phyloP scores from a whole-genome alignment of 2,329 filamentous ascomycete genomes.

The Claviceps maximensis region DNA sequence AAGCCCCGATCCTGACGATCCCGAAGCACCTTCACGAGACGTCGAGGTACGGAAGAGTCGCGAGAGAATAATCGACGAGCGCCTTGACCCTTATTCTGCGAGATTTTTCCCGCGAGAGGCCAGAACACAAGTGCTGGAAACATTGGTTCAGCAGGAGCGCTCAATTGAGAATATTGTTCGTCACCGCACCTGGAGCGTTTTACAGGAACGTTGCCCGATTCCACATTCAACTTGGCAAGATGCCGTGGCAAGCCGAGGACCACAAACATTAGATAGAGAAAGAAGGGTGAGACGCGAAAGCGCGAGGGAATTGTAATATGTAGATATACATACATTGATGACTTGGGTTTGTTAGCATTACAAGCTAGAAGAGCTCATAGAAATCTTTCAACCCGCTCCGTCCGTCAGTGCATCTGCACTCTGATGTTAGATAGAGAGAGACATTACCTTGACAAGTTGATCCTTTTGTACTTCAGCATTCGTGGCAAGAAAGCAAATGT shows the following conservation, averaged over 20 bases:
- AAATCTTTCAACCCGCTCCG: background rate
- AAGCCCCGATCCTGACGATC: constrained; percentile 75
- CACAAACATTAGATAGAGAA: background rate
- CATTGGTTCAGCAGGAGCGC: constrained; percentile 59
- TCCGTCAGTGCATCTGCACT: background rate
- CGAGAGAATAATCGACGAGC: constrained; percentile 69
- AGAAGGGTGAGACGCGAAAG: background rate
- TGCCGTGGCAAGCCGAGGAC: constrained; percentile 43
- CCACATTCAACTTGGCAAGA: constrained; percentile 48
- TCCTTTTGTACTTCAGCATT: background rate
- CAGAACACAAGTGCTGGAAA: constrained; percentile 66
- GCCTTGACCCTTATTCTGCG: constrained; percentile 81
- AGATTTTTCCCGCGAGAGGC: constrained; percentile 71
- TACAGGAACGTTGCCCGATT: constrained; percentile 61
- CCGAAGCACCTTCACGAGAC: constrained; percentile 56
- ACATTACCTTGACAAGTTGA: no score
- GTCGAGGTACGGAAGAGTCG: constrained; percentile 56
- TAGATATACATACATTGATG: no score
- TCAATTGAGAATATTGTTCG: constrained; percentile 69
- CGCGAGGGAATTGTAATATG: background rate
- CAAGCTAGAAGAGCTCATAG: background rate
- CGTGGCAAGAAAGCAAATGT: background rate
- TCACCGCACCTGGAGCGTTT: constrained; percentile 65
- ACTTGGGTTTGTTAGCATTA: background rate
- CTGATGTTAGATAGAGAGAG: background rate